Conservation (phyloP, 192 early-diverging fungal species). For the Lobosporangium transversale region DNA sequence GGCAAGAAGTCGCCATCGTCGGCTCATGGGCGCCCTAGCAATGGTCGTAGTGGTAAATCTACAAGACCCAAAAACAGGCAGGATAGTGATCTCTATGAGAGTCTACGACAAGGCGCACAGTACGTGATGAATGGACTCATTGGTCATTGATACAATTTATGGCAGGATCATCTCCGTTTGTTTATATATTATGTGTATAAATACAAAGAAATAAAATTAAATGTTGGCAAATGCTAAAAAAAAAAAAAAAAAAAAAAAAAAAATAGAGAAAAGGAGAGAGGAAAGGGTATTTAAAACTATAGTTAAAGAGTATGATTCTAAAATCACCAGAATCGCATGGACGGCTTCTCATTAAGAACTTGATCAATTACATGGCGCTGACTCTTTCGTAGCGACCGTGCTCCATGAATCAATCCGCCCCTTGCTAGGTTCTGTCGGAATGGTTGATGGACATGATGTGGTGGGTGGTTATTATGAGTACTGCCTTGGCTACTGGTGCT, state of each 20-base stretch:
- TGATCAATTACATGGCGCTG: constrained; percentile 39
- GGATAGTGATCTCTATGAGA: constrained; percentile 13
- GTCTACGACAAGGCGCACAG: constrained; percentile 19
- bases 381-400: constrained; percentile 27
- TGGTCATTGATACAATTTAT: too few relatives aligned
- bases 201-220: neutral
- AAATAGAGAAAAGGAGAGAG: constrained; percentile 1
- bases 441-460: neutral
- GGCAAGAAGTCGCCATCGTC: neutral
- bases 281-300: neutral
- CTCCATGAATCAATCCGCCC: constrained; percentile 7
- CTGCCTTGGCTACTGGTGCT: constrained; percentile 18
- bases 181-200: neutral
- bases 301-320: neutral
- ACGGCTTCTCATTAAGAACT: constrained; percentile 18
- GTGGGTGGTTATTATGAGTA: neutral
- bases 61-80: constrained; percentile 2
- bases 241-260: neutral
- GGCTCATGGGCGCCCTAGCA: neutral
- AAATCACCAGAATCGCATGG: constrained; percentile 12
- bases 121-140: constrained; percentile 16
- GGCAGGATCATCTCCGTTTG: too few relatives aligned
- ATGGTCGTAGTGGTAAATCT: neutral
- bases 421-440: neutral
- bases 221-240: neutral